A percentile compares a stretch with the other conserved stretches of the same genome.
phyloP scores from a whole-genome alignment of 495 filamentous ascomycete species.

The Chlorociboria aeruginascens region DNA sequence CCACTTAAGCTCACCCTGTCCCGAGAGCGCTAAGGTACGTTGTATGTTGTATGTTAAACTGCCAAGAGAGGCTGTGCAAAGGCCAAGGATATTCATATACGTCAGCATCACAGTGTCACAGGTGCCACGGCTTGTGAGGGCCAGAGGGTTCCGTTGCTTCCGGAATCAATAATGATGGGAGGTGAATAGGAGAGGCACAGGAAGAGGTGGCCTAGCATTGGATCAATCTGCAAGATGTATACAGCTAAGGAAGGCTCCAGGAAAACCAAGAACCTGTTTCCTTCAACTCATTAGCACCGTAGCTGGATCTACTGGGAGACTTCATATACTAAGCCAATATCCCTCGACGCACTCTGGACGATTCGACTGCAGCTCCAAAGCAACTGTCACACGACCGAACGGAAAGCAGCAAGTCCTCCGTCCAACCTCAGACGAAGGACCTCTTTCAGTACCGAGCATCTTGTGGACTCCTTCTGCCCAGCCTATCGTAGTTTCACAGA shows the following conservation, averaged over 20 bases:
- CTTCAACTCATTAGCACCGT: too few relatives aligned
- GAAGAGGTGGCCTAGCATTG: too few relatives aligned
- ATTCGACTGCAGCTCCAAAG: neutral
- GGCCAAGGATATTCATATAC: neutral
- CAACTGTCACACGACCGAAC: neutral
- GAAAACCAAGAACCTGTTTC: too few relatives aligned
- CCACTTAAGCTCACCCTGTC: neutral
- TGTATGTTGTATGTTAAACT: too few relatives aligned
- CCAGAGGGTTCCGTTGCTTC: neutral
- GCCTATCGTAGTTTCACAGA: neutral
- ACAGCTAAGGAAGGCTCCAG: too few relatives aligned
- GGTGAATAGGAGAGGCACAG: neutral
- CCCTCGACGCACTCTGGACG: neutral
- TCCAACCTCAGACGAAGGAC: neutral
- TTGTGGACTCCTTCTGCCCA: neutral
- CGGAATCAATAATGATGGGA: neutral
- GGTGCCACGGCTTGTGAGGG: neutral
- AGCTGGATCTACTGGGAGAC: too few relatives aligned
- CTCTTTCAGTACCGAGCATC: neutral
- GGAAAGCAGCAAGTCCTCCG: neutral
- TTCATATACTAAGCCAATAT: neutral
- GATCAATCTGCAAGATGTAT: too few relatives aligned
- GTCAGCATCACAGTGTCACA: neutral
- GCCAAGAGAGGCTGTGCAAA: neutral
- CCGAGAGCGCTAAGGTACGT: too few relatives aligned